Evolutionary conservation across 495 filamentous ascomycete species (phyloP).

Genomic region (Tuber umbilicatum): DNA sequence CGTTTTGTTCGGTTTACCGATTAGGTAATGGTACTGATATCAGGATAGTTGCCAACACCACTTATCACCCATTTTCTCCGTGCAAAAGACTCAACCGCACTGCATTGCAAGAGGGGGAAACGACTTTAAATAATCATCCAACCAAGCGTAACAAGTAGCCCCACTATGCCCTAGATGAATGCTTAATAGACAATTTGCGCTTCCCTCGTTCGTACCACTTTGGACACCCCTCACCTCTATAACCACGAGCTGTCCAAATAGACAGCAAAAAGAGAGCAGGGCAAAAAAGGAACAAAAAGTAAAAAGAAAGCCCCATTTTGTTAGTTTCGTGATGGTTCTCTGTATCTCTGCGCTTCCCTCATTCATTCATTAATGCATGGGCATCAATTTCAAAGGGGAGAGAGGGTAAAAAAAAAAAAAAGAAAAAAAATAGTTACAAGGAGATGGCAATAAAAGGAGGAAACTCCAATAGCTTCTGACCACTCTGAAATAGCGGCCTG

Average conservation of each 20-base stretch:
- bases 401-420: conserved; percentile 14
- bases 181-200: conserved; percentile 1
- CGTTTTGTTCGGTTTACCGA: not conserved
- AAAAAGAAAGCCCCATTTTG: conserved; percentile 14
- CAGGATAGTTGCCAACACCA: not conserved
- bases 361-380: conserved; percentile 3
- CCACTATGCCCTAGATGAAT: conserved; percentile 4
- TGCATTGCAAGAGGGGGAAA: not conserved
- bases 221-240: not conserved
- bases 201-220: not conserved
- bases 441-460: conserved; percentile 18
- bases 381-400: conserved; percentile 10
- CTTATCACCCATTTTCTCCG: not conserved
- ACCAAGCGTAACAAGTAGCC: not conserved
- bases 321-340: not conserved
- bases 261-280: not conserved
- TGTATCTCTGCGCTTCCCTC: not conserved
- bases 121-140: not conserved
- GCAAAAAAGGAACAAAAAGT: conserved; percentile 5
- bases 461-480: conserved; percentile 26
- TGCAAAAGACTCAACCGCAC: not conserved
- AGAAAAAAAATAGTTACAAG: conserved; percentile 31
- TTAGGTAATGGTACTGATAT: not conserved
- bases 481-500: conserved; percentile 11
- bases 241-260: not conserved